A percentile compares a stretch with the other conserved stretches of the same genome.
Evolutionary conservation across 2,329 filamentous ascomycete genomes (phyloP).

Genomic region (Cordyceps farinosa): DNA sequence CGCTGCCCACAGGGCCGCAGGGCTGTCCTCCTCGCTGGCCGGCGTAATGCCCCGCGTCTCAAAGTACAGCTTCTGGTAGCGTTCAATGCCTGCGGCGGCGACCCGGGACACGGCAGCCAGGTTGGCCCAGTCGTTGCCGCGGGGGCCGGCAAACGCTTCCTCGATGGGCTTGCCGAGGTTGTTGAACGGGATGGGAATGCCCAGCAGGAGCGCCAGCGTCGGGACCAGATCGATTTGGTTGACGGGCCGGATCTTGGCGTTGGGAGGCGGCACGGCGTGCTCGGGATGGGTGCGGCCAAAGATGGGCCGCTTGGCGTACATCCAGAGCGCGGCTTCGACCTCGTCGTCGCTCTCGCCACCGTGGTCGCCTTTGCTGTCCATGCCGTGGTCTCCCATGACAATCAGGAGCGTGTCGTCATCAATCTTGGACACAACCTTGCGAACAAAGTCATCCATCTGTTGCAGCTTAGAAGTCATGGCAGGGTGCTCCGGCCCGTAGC

Average conservation of each 20-base stretch:
- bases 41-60: constrained; percentile 65
- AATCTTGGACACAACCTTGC: constrained; percentile 64
- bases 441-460: constrained; percentile 84
- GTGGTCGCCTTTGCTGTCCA: constrained; percentile 96
- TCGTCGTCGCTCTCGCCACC: constrained; percentile 98
- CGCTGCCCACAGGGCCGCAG: constrained; percentile 46
- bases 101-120: constrained; percentile 74
- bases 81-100: constrained; percentile 78
- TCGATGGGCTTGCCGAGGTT: constrained; percentile 91
- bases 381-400: constrained; percentile 98
- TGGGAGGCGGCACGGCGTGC: constrained; percentile 56
- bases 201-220: constrained; percentile 81
- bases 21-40: constrained; percentile 42
- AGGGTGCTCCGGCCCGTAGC: constrained; percentile 88
- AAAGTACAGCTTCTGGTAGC: constrained; percentile 84
- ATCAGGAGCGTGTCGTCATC: constrained; percentile 86
- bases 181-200: constrained; percentile 92
- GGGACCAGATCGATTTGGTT: constrained; percentile 94
- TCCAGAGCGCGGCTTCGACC: constrained; percentile 91
- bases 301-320: constrained; percentile 85
- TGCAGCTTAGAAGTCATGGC: constrained; percentile 88
- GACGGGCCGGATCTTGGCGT: constrained; percentile 71
- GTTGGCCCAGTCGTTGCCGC: constrained; percentile 69
- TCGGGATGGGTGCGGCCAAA: constrained; percentile 74
- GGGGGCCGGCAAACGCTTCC: constrained; percentile 77